These are phyloP conservation scores for Lasiosphaeria miniovina DNA, from an alignment of 495 filamentous ascomycete species.

Conservation along the genomic window DNA sequence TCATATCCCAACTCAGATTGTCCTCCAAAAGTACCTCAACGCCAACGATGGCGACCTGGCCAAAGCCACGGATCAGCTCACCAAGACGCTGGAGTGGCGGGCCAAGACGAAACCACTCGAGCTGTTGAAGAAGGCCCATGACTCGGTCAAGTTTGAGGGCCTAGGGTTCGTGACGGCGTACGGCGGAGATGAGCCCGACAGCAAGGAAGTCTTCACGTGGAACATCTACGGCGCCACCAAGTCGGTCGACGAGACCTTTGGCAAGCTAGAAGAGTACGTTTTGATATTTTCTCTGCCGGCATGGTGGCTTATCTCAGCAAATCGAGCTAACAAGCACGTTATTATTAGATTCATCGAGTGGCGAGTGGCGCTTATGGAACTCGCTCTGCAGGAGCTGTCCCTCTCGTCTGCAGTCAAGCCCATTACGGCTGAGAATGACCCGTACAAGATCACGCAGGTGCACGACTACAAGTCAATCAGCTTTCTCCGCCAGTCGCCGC, in stretches of 20 bases:
- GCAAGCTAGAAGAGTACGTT: slow-evolving; percentile 69
- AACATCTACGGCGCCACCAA: slow-evolving; percentile 63
- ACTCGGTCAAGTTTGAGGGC: slow-evolving; percentile 53
- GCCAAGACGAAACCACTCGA: slow-evolving; percentile 54
- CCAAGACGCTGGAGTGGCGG: slow-evolving; percentile 76
- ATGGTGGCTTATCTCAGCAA: no score
- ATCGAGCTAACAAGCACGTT: neutral
- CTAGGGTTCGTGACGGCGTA: slow-evolving; percentile 56
- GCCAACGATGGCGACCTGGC: slow-evolving; percentile 74
- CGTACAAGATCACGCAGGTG: slow-evolving; percentile 83
- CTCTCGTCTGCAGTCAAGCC: slow-evolving; percentile 61
- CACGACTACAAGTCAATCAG: slow-evolving; percentile 85
- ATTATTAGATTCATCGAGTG: slow-evolving; percentile 70
- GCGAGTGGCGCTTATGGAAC: slow-evolving; percentile 85
- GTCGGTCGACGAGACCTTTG: slow-evolving; percentile 67
- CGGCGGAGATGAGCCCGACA: slow-evolving; percentile 37
- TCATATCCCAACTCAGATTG: slow-evolving; percentile 70
- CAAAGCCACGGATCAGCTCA: slow-evolving; percentile 71
- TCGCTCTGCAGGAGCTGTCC: slow-evolving; percentile 65
- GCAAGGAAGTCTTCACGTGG: slow-evolving; percentile 56
- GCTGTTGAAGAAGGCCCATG: slow-evolving; percentile 45
- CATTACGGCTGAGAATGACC: slow-evolving; percentile 75
- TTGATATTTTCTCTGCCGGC: slow-evolving; percentile 1
- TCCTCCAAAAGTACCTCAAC: slow-evolving; percentile 87
- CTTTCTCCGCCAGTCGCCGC: slow-evolving; percentile 71